These are phyloP conservation scores for Acorus gramineus DNA, from an alignment of 106 monocot genomes.

Conservation along the genomic window DNA sequence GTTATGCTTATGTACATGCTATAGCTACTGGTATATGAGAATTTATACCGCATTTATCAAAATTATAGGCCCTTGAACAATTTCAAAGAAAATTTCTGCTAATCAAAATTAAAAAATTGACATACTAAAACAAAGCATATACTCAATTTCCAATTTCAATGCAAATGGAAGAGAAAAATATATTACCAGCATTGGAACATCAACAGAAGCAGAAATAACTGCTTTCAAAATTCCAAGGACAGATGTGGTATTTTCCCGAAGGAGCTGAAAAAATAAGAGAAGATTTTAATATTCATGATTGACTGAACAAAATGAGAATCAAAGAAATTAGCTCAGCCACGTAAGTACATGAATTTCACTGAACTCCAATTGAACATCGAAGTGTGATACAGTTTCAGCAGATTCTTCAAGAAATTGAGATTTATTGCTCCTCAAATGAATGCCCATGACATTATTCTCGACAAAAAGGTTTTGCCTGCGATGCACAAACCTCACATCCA, in stretches of 20 bases:
- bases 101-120: too few species aligned
- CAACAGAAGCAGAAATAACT: conserved; percentile 55
- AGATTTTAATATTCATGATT: conserved; percentile 12
- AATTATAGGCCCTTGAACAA: too few species aligned
- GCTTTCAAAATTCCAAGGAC: conserved; percentile 73
- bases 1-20: too few species aligned
- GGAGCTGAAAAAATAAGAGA: conserved; percentile 46
- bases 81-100: too few species aligned
- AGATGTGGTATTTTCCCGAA: conserved; percentile 54
- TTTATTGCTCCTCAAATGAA: conserved; percentile 51
- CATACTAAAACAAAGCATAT: too few species aligned
- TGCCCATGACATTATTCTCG: conserved; percentile 69
- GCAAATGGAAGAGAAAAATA: conserved; percentile 2
- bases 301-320: conserved; percentile 1
- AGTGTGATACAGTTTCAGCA: conserved; percentile 54
- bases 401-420: conserved; percentile 45
- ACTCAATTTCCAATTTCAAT: too few species aligned
- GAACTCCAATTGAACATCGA: conserved; percentile 78
- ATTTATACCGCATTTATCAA: too few species aligned
- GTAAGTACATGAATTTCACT: conserved; percentile 84
- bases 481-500: conserved; percentile 68
- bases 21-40: too few species aligned
- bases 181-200: conserved; percentile 77
- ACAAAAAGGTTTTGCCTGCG: conserved; percentile 33
- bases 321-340: conserved; percentile 2